Evolutionary conservation across 176 grass and related monocot genomes (phyloP), one percentile per base, ranked within the genome.

Genomic region (Eragrostis nindensis): DNA sequence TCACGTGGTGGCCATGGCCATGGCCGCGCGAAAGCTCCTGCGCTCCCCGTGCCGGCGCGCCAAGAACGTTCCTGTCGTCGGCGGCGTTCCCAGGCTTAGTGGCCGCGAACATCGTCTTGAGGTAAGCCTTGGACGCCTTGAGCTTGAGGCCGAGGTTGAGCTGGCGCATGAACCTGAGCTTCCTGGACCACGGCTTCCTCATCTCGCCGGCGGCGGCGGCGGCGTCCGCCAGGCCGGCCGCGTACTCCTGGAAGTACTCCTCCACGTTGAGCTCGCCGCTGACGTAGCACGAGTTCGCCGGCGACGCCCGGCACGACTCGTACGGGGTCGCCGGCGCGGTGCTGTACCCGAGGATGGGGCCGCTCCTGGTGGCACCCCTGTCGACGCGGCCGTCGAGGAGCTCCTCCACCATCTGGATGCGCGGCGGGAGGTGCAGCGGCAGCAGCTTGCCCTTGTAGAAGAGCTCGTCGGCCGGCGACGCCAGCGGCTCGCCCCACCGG

Each of bases 361-460:
- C n/a, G n/a, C n/a, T n/a, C n/a, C n/a, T n/a, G n/a, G n/a, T n/a
- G n/a, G n/a, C n/a, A n/a, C n/a, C n/a, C n/a, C n/a, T n/a, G n/a
- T n/a, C n/a, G n/a, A n/a, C n/a, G n/a, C 52, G 21, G 56, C 38
- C 65, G 41, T 74, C 70, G 9, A 91, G 81, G 26, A 90, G 82
- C 38, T 88, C 80, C 79, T 94, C 83, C 60, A 98, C 86, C 78
- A 89, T 94, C 86, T 92, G 94, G 42, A 85, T 76, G 55, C 94
- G 92, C 56, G 85, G 91, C 22, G 86, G 87, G 65, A 87, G 73
- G 86, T 94, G 95, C 62, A 98, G 90, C 38, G 95, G 95, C 50
- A 98, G 92, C 54, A 98, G 88, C 81, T 92, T 92, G 0, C 95
- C 95, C 76, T 98, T 92, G 92, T 94, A 94, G 86, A 98, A 98